Conservation (phyloP, 306 rosid genomes). For the Quercus wislizeni region DNA sequence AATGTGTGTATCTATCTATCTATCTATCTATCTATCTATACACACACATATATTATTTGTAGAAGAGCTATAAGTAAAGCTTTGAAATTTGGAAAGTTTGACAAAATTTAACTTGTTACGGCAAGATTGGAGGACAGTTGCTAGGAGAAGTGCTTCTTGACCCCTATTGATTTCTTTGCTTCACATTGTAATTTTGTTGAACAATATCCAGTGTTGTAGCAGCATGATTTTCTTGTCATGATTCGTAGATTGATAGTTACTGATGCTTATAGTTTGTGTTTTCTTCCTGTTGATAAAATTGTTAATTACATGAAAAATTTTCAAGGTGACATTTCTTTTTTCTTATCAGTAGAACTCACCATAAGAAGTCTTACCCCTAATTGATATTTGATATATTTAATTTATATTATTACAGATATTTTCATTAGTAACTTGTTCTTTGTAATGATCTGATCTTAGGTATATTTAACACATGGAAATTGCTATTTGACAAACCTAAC, state of each 20-base stretch:
- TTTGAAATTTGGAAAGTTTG: background rate
- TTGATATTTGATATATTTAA: background rate
- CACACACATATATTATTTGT: no score
- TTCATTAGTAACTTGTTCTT: background rate
- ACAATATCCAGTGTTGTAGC: background rate
- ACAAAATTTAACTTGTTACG: background rate
- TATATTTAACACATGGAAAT: background rate
- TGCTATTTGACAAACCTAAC: background rate
- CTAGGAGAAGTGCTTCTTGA: background rate
- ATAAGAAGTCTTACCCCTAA: background rate
- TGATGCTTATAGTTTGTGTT: background rate
- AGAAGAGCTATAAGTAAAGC: background rate
- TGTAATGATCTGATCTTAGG: background rate
- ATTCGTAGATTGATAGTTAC: background rate
- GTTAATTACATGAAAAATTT: background rate
- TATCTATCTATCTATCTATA: no score
- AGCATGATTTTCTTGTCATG: background rate
- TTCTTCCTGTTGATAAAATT: background rate
- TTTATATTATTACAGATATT: background rate
- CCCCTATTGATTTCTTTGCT: background rate
- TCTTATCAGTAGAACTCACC: background rate
- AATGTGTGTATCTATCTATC: no score
- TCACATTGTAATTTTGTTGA: background rate
- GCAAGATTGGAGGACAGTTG: background rate
- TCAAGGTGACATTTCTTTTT: no score